phyloP scores from a whole-genome alignment of 805 yeast genomes.

The Sugiyamaella floridensis region DNA sequence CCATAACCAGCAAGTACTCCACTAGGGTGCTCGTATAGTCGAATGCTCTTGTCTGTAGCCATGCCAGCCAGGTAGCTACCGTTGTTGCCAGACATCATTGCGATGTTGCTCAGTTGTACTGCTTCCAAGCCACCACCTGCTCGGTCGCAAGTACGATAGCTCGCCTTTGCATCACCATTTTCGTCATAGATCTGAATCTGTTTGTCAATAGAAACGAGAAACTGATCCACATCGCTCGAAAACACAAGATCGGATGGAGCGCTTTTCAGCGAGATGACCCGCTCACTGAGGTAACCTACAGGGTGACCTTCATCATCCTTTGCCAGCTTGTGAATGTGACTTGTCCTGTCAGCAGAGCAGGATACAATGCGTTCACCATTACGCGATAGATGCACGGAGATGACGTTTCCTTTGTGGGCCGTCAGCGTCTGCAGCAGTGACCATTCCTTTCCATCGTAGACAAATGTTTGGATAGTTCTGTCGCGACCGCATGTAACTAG shows the following conservation, averaged over 20 bases:
- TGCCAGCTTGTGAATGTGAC: slow-evolving; percentile 44
- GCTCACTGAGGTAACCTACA: slow-evolving; percentile 33
- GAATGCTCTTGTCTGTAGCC: slow-evolving; percentile 51
- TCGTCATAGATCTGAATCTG: slow-evolving; percentile 36
- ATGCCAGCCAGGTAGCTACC: slow-evolving; percentile 23
- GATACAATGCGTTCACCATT: slow-evolving; percentile 37
- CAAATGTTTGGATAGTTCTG: slow-evolving; percentile 53
- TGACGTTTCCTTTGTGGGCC: slow-evolving; percentile 48
- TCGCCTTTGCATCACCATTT: slow-evolving; percentile 32
- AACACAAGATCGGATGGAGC: slow-evolving; percentile 28
- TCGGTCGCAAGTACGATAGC: slow-evolving; percentile 38
- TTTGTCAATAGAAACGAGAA: slow-evolving; percentile 49
- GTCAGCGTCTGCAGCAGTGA: slow-evolving; percentile 52
- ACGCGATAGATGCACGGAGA: slow-evolving; percentile 31
- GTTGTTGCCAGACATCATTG: slow-evolving; percentile 4
- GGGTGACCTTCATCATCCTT: slow-evolving; percentile 13
- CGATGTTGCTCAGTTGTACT: slow-evolving; percentile 11
- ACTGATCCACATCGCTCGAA: slow-evolving; percentile 16
- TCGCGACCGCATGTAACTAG: slow-evolving; percentile 41
- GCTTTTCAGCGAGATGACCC: slow-evolving; percentile 44
- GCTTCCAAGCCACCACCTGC: slow-evolving; percentile 9
- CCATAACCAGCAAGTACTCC: slow-evolving; percentile 44
- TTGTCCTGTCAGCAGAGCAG: slow-evolving; percentile 55
- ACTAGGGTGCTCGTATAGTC: slow-evolving; percentile 40
- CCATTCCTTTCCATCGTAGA: slow-evolving; percentile 36